Evolutionary conservation across 2,329 filamentous ascomycete genomes (phyloP), one percentile per base, ranked within the genome.

Genomic region (Calonectria hawksworthii): DNA sequence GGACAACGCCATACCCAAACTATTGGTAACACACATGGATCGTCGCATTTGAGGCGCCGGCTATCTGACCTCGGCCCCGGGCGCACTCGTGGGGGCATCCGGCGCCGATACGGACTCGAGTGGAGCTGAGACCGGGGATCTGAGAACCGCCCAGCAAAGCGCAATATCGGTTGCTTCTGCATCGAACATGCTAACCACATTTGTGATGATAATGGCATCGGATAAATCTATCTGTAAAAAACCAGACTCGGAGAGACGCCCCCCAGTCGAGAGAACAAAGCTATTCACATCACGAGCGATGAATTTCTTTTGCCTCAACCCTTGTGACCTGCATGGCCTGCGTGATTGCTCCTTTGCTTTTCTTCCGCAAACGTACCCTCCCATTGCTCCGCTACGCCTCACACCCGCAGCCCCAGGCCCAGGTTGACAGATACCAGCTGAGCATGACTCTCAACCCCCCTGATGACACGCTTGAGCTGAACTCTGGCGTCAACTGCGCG

Each of bases 1-100:
- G 61, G n/a, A n/a, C 30, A 70, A 38, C 50, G 67, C 72, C 67
- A 56, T 59, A 51, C 38, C 71, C 59, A 73, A 38, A 66, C 72
- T 66, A 73, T 70, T 73, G 59, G 66, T 52, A 73, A 70, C 67
- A 32, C 66, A 63, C 50, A 50, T 54, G 51, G 21, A 64, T 65
- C 47, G 16, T 54, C 28, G 32, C 66, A 38, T 52, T 63, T 61
- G 59, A 68, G 71, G 66, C 66, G 56, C 52, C 54, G 64, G 66
- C 51, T 34, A 68, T 41, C 59, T 65, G 47, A 14, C 50, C 21
- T 63, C 72, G 66, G 61, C 61, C 18, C 50, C 72, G 61, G 50
- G 54, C 30, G 23, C 11, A 23, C 36, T 66, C 50, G 72, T 73
- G 59, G 71, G 41, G 71, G 26, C 50, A 26, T 44, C 65, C 72